Percentiles rank a stretch among this genome's conserved stretches.
phyloP scores from a whole-genome alignment of 78 protist genomes.

The Cavenderia fasciculata region DNA sequence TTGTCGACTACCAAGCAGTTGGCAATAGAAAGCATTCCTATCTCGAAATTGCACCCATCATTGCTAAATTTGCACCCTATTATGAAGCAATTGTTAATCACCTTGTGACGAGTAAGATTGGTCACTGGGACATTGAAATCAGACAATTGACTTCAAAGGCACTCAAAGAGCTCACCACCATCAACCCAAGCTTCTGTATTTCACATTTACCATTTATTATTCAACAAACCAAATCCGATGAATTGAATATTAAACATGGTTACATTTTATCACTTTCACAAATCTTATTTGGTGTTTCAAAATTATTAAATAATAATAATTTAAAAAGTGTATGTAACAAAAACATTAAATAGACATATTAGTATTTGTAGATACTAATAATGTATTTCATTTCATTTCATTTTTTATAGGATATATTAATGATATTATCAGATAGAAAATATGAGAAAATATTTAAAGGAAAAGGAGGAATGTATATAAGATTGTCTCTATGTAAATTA shows the following conservation, averaged over 20 bases:
- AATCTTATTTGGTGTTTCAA: slow-evolving; percentile 56
- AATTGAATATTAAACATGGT: slow-evolving; percentile 85
- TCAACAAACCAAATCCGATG: slow-evolving; percentile 14
- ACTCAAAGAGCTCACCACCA: slow-evolving; percentile 20
- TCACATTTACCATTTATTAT: slow-evolving; percentile 41
- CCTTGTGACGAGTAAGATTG: slow-evolving; percentile 72
- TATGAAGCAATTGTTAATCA: slow-evolving; percentile 63
- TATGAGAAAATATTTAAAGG: slow-evolving; percentile 89
- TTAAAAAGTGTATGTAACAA: too few relatives aligned
- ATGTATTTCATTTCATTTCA: not conserved
- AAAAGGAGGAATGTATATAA: slow-evolving; percentile 84
- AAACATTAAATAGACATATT: too few relatives aligned
- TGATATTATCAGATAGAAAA: slow-evolving; percentile 73
- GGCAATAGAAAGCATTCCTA: slow-evolving; percentile 83
- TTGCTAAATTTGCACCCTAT: slow-evolving; percentile 84
- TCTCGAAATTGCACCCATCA: slow-evolving; percentile 29
- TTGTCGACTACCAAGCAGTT: slow-evolving; percentile 94
- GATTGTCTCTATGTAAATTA: slow-evolving; percentile 83
- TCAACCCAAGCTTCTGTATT: not conserved
- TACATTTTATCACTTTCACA: slow-evolving; percentile 67
- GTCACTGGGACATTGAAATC: slow-evolving; percentile 90
- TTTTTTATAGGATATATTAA: slow-evolving; percentile 1
- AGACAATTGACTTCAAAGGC: slow-evolving; percentile 85
- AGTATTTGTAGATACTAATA: not conserved
- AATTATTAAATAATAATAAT: too few relatives aligned